Base-by-base conservation (phyloP, 75 land plant species). In the Larix kaempferi region DNA sequence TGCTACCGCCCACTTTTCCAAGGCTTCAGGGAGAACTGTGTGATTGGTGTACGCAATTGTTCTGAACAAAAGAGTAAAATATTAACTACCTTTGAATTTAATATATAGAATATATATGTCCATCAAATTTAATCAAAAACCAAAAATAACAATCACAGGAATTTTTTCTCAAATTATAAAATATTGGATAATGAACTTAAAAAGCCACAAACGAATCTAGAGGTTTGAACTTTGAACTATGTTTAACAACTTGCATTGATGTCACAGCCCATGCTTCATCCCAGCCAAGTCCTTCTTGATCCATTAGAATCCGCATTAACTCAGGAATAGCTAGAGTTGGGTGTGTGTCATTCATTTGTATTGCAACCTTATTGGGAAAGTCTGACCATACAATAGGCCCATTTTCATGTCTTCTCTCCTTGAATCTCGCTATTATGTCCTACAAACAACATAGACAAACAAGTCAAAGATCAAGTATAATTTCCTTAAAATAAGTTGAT, bases 311-410 rank as follows among this genome's bases (percentile, higher is more conserved):
- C 25, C 98, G 84, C 98, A 94, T 94, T 59, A 96, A 79, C 80
- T 96, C 99, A 57, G 99, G 99, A 69, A 96, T 91, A 71, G 98
- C 89, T 74, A 96, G 85, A 12, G 98, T 96, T 39, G 99, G 99
- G 82, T 96, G 99, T n/a, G 99, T 96, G 58, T 96, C 99, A 83
- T 94, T 96, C 82, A 96, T 81, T 83, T 96, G 99, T 17, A 96
- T 89, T 59, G 99, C 99, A 57, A 94, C 99, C 78, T 92, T 96
- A 81, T 41, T 88, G 44, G 97, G 95, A 78, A 96, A 94, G 57
- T 90, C 84, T 52, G 86, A 81, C 98, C 98, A 92, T 16, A 75
- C 11, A 56, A 80, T 57, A 33, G 76, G 44, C 10, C 27, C 86
- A 13, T 76, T 86, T 35, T 77, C 81, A 27, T 44, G 72, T 56